A percentile compares a stretch with the other conserved stretches of the same genome.
Conservation (phyloP, 2,329 filamentous ascomycete genomes). For the Aspergillus fijiensis region DNA sequence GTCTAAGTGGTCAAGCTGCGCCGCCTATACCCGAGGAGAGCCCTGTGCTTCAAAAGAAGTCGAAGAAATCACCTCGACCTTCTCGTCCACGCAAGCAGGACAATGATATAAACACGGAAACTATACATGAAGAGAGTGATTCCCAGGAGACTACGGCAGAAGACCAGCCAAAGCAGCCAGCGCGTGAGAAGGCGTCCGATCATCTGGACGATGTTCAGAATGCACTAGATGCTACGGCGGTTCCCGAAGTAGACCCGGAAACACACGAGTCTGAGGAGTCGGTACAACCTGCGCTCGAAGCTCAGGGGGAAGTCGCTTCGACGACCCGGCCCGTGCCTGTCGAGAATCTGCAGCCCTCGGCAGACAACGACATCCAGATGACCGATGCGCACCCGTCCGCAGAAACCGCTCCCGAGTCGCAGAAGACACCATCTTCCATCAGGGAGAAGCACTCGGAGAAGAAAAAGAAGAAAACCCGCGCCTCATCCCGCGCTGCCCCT, state of each 20-base stretch:
- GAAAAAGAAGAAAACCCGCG: conserved; percentile 3
- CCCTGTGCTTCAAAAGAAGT: conserved; percentile 13
- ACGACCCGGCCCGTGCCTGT: neutral
- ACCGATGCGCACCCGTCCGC: conserved; percentile 9
- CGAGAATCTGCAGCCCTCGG: neutral
- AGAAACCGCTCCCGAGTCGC: neutral
- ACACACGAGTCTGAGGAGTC: neutral
- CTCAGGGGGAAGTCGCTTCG: neutral
- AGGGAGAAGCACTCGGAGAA: conserved; percentile 1
- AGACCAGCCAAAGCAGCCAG: neutral
- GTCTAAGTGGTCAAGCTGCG: conserved; percentile 26
- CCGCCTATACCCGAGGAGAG: conserved; percentile 14
- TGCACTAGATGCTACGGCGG: neutral
- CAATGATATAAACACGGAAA: conserved; percentile 16
- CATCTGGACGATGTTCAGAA: neutral
- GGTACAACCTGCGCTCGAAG: neutral
- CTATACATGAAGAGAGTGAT: conserved; percentile 4
- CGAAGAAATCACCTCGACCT: conserved; percentile 17
- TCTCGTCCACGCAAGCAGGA: conserved; percentile 23
- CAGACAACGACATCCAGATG: conserved; percentile 18
- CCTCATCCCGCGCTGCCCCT: neutral
- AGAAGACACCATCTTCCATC: neutral
- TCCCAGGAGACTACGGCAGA: neutral
- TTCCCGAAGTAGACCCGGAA: neutral
- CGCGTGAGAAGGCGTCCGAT: neutral